Percentiles rank a stretch among this genome's conserved stretches.
These are phyloP conservation scores for Botryobasidium botryosum DNA, from an alignment of 768 basidiomycete species.

Conservation along the genomic window DNA sequence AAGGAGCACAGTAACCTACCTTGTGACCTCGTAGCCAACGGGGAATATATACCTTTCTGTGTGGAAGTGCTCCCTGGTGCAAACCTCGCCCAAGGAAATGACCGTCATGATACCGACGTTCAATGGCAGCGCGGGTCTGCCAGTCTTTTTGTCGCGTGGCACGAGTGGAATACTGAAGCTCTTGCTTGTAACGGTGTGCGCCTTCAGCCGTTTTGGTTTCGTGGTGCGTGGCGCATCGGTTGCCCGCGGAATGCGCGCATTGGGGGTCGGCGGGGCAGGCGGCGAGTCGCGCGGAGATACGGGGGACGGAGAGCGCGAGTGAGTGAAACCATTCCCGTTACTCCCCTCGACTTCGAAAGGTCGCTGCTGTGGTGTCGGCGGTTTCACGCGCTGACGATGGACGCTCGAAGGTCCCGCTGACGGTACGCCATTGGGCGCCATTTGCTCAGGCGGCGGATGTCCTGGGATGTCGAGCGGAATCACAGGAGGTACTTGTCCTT, in stretches of 20 bases:
- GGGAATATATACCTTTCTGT: conserved; percentile 83
- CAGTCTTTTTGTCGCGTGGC: conserved; percentile 47
- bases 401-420: no score
- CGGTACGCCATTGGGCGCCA: no score
- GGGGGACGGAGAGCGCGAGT: conserved; percentile 16
- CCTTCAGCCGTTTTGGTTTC: conserved; percentile 64
- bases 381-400: no score
- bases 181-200: conserved; percentile 65
- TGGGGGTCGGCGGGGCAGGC: conserved; percentile 14
- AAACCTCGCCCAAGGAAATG: conserved; percentile 52
- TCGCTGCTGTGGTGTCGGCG: no score
- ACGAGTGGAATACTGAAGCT: conserved; percentile 64
- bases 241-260: no score
- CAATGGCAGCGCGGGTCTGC: conserved; percentile 55
- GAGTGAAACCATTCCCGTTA: background rate
- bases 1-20: conserved; percentile 26
- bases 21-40: conserved; percentile 67
- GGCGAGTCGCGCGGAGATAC: conserved; percentile 21
- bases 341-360: background rate
- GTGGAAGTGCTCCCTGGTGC: conserved; percentile 71
- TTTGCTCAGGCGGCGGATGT: no score
- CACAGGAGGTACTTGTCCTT: no score
- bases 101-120: conserved; percentile 83
- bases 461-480: no score
- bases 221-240: conserved; percentile 33